Evolutionary conservation across 768 basidiomycete species (phyloP), one percentile per base, ranked within the genome.

Genomic region (Lactarius hengduanensis): DNA sequence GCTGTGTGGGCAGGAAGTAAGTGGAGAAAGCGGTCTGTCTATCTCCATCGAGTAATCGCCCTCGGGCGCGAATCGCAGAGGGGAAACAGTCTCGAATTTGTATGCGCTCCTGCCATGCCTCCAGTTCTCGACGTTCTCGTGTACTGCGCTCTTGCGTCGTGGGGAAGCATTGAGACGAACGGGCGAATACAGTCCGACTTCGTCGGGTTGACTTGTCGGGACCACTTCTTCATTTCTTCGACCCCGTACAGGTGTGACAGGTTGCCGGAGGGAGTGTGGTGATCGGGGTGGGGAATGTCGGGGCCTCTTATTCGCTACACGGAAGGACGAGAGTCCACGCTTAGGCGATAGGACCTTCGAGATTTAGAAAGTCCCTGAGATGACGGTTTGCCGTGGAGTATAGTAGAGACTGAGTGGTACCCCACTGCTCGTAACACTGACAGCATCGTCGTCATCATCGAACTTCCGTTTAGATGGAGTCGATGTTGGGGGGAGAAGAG

Each of bases 401-500:
- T 45, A 69, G 7, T 18, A 74, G 70, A 22, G 71, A 28, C 67
- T 64, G 26, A 72, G 73, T 43, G 56, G 18, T 61, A 66, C 45
- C 16, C 28, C 60, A 26, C 62, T 63, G n/a, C 62, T 63, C 7
- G 66, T 68, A 45, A 59, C 50, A 28, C 70, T 59, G 0, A 36
- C 38, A 4, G 26, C 22, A 4, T 61, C 68, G 3, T 61, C 57
- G 1, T 50, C 45, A 3, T 63, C 59, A 47, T 69, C 60, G 30
- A 57, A 26, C 45, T 61, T 69, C 62, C 66, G 66, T n/a, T 68
- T 69, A 6, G 57, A 59, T 26, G 68, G 65, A 40, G 58, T 38
- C 1, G 56, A 38, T 32, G 34, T 32, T 38, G 3, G 56, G 20
- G n/a, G 65, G 22, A 43, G 47, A 22, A 34, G 40, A 41, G 30